Evolutionary conservation across 345 rosid species (phyloP), one percentile per base, ranked within the genome.

Genomic region (Bruguiera gymnorhiza): DNA sequence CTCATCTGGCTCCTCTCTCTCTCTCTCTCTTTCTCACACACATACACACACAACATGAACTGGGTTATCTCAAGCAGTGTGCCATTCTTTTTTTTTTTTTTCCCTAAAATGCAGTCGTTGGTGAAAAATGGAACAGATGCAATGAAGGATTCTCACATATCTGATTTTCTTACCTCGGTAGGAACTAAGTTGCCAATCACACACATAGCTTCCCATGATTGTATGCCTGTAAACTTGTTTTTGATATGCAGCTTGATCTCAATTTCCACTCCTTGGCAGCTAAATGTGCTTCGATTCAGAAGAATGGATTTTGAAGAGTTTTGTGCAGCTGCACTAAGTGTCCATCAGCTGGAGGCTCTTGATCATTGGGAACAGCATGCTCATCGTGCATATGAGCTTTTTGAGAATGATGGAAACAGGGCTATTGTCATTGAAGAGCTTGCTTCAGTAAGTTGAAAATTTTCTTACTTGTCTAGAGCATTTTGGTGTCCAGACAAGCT

Each of bases 261-360:
- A 58, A 39, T 78, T 60, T 79, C 54, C 70, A 50, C 54, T 68
- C 34, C 69, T 74, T 70, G 69, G 55, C 89, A 96, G 99, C 84
- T 96, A 70, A 86, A 79, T 78, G 82, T 87, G 70, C 97, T 96
- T 65, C 89, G 85, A 70, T 86, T 87, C 89, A 89, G 91, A 86
- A 85, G 86, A 71, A 90, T 96, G 98, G 94, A 81, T 65, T 96
- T 96, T 52, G 96, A 86, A 79, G 99, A 96, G 82, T 96, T 96
- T 75, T 92, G 98, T 78, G 97, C 98, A 68, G 98, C 99, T 73
- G 81, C 94, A 34, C 72, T 92, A 46, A 96, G 92, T 26, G 91
- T 96, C 68, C 93, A 96, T 84, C 99, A 90, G 86, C 82, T 89
- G 60, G 99, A 92, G 86, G 88, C 96, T 13, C 86, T 85, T 62